These are phyloP conservation scores for Spathaspora boniae DNA, from an alignment of 805 yeast genomes.

Conservation along the genomic window DNA sequence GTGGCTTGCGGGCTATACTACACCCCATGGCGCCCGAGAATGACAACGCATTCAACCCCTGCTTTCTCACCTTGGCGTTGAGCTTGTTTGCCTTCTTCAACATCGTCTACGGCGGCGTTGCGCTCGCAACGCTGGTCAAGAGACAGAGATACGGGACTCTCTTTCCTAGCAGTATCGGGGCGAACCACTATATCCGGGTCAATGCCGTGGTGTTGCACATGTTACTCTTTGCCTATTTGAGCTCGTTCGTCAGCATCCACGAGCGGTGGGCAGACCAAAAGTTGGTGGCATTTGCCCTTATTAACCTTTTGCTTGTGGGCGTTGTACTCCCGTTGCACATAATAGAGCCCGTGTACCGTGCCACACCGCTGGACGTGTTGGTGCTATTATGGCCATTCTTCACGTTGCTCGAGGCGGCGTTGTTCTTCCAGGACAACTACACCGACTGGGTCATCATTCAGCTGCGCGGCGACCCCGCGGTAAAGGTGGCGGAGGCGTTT, in stretches of 20 bases:
- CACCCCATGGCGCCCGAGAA: slow-evolving; percentile 21
- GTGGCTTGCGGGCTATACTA: slow-evolving; percentile 11
- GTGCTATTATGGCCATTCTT: slow-evolving; percentile 29
- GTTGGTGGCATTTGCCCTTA: slow-evolving; percentile 13
- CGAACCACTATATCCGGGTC: slow-evolving; percentile 20
- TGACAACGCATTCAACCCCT: slow-evolving; percentile 35
- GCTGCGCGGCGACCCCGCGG: slow-evolving; percentile 8
- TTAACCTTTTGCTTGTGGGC: slow-evolving; percentile 9
- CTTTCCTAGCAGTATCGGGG: slow-evolving; percentile 22
- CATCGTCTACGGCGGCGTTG: slow-evolving; percentile 8
- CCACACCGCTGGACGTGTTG: slow-evolving; percentile 20
- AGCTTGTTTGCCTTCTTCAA: slow-evolving; percentile 8
- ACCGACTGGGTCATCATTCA: slow-evolving; percentile 22
- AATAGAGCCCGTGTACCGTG: slow-evolving; percentile 19
- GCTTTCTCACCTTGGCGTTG: slow-evolving; percentile 20
- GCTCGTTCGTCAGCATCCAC: slow-evolving; percentile 15
- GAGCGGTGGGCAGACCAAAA: slow-evolving; percentile 22
- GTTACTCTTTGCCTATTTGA: slow-evolving; percentile 13
- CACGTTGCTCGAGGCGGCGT: slow-evolving; percentile 14
- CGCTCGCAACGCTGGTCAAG: slow-evolving; percentile 1
- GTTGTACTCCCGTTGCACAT: slow-evolving; percentile 25
- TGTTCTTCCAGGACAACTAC: slow-evolving; percentile 24
- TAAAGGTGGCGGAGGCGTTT: slow-evolving; percentile 21
- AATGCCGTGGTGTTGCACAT: slow-evolving; percentile 17
- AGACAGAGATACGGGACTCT: slow-evolving; percentile 14